phyloP scores from a whole-genome alignment of 495 filamentous ascomycete genomes.

The Neurospora africana region DNA sequence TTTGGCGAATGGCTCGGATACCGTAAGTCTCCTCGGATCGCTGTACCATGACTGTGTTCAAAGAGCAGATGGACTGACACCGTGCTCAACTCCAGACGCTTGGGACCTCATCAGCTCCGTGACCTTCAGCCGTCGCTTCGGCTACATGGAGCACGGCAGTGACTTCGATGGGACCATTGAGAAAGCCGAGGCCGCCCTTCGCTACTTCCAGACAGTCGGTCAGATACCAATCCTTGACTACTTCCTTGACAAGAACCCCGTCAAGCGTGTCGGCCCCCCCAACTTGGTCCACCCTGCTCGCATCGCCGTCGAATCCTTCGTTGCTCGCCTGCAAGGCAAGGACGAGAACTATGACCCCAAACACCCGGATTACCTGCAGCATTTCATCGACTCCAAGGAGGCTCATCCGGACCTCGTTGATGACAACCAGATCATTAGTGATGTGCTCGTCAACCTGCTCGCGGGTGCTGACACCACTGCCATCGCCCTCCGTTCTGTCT shows the following conservation, averaged over 20 bases:
- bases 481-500: slow-evolving; percentile 19
- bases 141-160: slow-evolving; percentile 27
- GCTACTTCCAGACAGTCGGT: slow-evolving; percentile 30
- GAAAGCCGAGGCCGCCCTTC: slow-evolving; percentile 31
- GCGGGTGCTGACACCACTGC: slow-evolving; percentile 36
- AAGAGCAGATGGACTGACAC: background rate
- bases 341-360: slow-evolving; percentile 8
- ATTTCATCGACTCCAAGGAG: slow-evolving; percentile 18
- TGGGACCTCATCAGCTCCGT: slow-evolving; percentile 25
- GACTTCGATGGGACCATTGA: slow-evolving; percentile 29
- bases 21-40: slow-evolving; percentile 5
- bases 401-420: slow-evolving; percentile 13
- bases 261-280: slow-evolving; percentile 24
- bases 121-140: slow-evolving; percentile 27
- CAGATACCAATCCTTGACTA: slow-evolving; percentile 40
- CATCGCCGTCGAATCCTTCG: slow-evolving; percentile 5
- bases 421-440: slow-evolving; percentile 11
- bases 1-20: slow-evolving; percentile 26
- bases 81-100: slow-evolving; percentile 15
- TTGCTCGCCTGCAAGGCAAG: slow-evolving; percentile 6
- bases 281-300: slow-evolving; percentile 8
- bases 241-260: slow-evolving; percentile 37
- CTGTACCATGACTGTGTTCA: background rate
- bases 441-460: slow-evolving; percentile 26
- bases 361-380: slow-evolving; percentile 16